Evolutionary conservation across 2,329 filamentous ascomycete species (phyloP).

Genomic region (Penicillium sp.): DNA sequence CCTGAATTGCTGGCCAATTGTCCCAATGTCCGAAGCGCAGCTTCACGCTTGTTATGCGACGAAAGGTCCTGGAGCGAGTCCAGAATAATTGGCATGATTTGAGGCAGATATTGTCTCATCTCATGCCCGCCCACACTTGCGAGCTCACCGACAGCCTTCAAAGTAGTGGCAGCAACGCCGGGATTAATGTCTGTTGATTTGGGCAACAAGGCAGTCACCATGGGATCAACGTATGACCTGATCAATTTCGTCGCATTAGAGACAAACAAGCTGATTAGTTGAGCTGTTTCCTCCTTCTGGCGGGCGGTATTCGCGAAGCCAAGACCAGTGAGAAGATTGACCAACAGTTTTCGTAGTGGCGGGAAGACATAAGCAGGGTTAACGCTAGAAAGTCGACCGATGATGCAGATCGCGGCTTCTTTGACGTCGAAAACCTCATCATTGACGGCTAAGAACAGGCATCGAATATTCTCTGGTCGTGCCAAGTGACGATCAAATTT

Average conservation of each 20-base stretch:
- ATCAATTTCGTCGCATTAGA: constrained; percentile 90
- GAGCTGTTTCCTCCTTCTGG: constrained; percentile 95
- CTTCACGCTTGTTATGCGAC: constrained; percentile 83
- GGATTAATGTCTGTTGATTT: constrained; percentile 83
- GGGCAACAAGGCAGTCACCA: constrained; percentile 89
- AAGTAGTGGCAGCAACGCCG: constrained; percentile 88
- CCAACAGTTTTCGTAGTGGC: constrained; percentile 86
- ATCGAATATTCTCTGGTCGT: constrained; percentile 95
- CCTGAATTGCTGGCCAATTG: constrained; percentile 94
- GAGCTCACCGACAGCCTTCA: constrained; percentile 91
- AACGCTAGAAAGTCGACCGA: constrained; percentile 82
- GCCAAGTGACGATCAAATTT: constrained; percentile 96
- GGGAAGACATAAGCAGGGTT: constrained; percentile 98
- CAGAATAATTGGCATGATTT: constrained; percentile 92
- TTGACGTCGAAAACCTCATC: constrained; percentile 91
- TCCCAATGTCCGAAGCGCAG: constrained; percentile 83
- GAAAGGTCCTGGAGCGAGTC: constrained; percentile 92
- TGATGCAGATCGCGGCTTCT: constrained; percentile 93
- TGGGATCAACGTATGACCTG: constrained; percentile 94
- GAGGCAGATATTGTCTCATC: constrained; percentile 86
- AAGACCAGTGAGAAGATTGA: constrained; percentile 93
- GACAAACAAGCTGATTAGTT: constrained; percentile 86
- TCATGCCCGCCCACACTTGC: constrained; percentile 91
- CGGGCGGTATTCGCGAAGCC: constrained; percentile 92
- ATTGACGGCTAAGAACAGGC: constrained; percentile 90